Evolutionary conservation across 805 yeast genomes (phyloP).

Genomic region (Dipodascus geniculatus): DNA sequence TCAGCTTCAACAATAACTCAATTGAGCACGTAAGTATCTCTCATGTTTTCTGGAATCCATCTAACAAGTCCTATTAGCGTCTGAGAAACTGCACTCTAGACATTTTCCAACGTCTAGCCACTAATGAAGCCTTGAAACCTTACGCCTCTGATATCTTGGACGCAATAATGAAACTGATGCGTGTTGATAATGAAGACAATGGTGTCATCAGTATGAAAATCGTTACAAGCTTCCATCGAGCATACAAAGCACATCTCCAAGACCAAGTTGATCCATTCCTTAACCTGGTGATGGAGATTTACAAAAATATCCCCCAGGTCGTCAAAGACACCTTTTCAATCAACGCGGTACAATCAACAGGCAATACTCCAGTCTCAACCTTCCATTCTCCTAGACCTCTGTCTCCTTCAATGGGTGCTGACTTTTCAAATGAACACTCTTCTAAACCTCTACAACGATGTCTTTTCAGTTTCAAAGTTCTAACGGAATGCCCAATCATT

Average conservation of each 20-base stretch:
- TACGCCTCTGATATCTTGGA: slow-evolving; percentile 51
- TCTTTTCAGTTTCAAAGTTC: slow-evolving; percentile 74
- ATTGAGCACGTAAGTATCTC: slow-evolving; percentile 36
- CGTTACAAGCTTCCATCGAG: slow-evolving; percentile 72
- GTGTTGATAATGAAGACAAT: slow-evolving; percentile 85
- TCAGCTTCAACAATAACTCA: slow-evolving; percentile 54
- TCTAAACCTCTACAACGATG: slow-evolving; percentile 49
- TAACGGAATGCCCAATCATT: slow-evolving; percentile 94
- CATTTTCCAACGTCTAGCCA: slow-evolving; percentile 66
- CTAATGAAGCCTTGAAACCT: slow-evolving; percentile 71
- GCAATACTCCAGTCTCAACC: slow-evolving; percentile 14
- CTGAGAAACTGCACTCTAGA: slow-evolving; percentile 68
- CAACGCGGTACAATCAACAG: slow-evolving; percentile 11
- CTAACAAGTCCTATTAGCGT: slow-evolving; percentile 34
- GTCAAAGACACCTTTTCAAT: slow-evolving; percentile 56
- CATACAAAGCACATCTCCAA: slow-evolving; percentile 55
- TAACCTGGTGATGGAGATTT: slow-evolving; percentile 61
- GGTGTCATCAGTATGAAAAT: slow-evolving; percentile 87
- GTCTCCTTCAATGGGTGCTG: slow-evolving; percentile 28
- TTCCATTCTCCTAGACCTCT: slow-evolving; percentile 32
- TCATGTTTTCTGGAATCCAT: neutral
- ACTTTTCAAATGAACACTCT: slow-evolving; percentile 30
- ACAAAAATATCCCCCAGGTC: slow-evolving; percentile 65
- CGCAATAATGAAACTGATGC: slow-evolving; percentile 45
- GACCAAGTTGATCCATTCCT: slow-evolving; percentile 73